Evolutionary conservation across 805 yeast species (phyloP), one percentile per base, ranked within the genome.

Genomic region (Metschnikowia dekortorum): DNA sequence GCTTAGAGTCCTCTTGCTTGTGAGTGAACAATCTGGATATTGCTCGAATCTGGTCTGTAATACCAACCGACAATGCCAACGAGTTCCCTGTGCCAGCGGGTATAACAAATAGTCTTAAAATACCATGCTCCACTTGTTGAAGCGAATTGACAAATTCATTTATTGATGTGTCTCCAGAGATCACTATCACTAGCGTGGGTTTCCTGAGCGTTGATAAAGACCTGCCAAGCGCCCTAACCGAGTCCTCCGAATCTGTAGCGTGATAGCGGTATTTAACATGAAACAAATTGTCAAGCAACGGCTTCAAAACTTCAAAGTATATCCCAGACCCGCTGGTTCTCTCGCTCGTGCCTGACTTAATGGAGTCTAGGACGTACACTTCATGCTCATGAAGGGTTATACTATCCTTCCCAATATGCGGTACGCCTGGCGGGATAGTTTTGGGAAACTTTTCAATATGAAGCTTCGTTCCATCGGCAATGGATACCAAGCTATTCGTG

Each of bases 21-120:
- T 69, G 33, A 55, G 71, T 44, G 33, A 80, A 57, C 4, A 80
- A 61, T 14, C 66, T 60, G 26, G 63, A 53, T 3, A 81, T 56
- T 0, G 80, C 73, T 18, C 32, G 48, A 22, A 47, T 42, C n/a
- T 53, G 59, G 26, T 53, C 61, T 0, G 47, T 44, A 3, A 78
- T 51, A 0, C 81, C 82, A 2, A 83, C 56, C 0, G 96, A 84
- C 26, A 79, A 76, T 1, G 88, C 79, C 52, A 89, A 71, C 1
- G 96, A 90, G 63, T 91, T 91, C 0, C 96, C 97, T 0, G 96
- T 85, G 1, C 97, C 97, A 52, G 83, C 73, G 0, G 97, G 96
- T 13, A 91, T 63, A 36, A 69, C 68, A 34, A 67, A 57, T 2
- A 80, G 47, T 1, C 59, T 55, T 6, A 71, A 34, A 2, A 26